Percentiles rank a stretch among this genome's conserved stretches.
Conservation (phyloP, 192 early-diverging fungal species). For the Coemansia sp. region DNA sequence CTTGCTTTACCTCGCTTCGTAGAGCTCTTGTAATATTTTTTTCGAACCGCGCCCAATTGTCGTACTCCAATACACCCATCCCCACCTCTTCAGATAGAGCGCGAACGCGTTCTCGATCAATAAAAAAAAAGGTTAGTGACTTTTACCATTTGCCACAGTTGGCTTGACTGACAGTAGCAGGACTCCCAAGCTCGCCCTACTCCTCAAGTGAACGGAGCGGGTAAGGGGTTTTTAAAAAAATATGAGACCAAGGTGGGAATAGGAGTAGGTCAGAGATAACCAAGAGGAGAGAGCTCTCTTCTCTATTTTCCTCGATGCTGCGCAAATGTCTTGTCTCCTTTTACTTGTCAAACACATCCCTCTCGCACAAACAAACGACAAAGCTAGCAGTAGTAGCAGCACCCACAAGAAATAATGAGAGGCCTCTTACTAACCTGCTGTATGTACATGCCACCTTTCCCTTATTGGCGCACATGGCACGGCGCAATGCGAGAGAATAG, state of each 20-base stretch:
- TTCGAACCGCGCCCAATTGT: not conserved
- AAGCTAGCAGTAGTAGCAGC: not conserved
- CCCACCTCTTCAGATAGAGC: not conserved
- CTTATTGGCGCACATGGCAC: not conserved
- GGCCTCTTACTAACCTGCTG: not conserved
- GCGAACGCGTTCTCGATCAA: not conserved
- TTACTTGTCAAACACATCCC: not conserved
- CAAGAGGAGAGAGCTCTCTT: not conserved
- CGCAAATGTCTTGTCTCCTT: not conserved
- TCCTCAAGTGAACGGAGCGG: not conserved
- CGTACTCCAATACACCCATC: not conserved
- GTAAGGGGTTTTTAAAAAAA: not conserved
- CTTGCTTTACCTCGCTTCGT: not conserved
- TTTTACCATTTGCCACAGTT: not conserved
- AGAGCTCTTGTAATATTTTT: constrained; percentile 2
- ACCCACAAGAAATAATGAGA: not conserved
- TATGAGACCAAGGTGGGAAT: not conserved
- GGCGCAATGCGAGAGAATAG: constrained; percentile 2
- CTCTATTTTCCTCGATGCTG: not conserved
- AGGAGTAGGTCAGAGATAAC: constrained; percentile 2
- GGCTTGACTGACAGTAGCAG: not conserved
- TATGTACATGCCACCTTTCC: not conserved
- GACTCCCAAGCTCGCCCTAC: not conserved
- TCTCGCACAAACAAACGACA: not conserved
- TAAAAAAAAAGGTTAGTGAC: not conserved